Evolutionary conservation across 441 rosid species (phyloP).

Genomic region (Syzygium malaccense): DNA sequence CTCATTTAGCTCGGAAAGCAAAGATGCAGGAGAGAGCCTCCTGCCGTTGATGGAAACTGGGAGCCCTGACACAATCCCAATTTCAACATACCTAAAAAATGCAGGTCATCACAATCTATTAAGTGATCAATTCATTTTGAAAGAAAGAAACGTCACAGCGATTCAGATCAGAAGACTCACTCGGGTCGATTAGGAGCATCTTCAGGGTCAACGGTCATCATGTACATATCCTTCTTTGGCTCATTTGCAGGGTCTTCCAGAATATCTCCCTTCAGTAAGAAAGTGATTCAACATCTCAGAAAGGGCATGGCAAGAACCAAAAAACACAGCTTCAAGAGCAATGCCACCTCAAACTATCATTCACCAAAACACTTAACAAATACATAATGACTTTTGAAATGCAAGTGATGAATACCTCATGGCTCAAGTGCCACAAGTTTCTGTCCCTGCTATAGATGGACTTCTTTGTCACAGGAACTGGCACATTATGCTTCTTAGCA

Average conservation of each 20-base stretch:
- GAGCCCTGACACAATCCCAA: slow-evolving; percentile 63
- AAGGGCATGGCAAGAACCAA: neutral
- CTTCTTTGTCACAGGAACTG: slow-evolving; percentile 91
- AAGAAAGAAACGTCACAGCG: neutral
- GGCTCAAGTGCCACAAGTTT: slow-evolving; percentile 95
- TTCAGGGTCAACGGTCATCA: slow-evolving; percentile 84
- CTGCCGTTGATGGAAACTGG: slow-evolving; percentile 81
- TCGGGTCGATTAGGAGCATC: slow-evolving; percentile 80
- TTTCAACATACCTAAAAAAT: slow-evolving; percentile 51
- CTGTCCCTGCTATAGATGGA: slow-evolving; percentile 95
- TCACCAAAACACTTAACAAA: neutral
- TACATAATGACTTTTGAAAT: neutral
- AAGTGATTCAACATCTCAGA: neutral
- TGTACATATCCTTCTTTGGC: slow-evolving; percentile 89
- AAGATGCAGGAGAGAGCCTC: slow-evolving; percentile 68
- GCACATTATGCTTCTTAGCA: slow-evolving; percentile 88
- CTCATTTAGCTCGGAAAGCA: slow-evolving; percentile 63
- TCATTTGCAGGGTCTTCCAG: slow-evolving; percentile 91
- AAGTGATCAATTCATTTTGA: neutral
- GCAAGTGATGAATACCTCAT: slow-evolving; percentile 45
- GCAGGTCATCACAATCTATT: neutral
- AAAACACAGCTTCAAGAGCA: neutral
- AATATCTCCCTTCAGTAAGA: slow-evolving; percentile 62
- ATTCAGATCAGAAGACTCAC: slow-evolving; percentile 25
- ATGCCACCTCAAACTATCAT: neutral